Base-by-base conservation (phyloP, 2,329 filamentous ascomycete genomes). In the Colletotrichum melonis region DNA sequence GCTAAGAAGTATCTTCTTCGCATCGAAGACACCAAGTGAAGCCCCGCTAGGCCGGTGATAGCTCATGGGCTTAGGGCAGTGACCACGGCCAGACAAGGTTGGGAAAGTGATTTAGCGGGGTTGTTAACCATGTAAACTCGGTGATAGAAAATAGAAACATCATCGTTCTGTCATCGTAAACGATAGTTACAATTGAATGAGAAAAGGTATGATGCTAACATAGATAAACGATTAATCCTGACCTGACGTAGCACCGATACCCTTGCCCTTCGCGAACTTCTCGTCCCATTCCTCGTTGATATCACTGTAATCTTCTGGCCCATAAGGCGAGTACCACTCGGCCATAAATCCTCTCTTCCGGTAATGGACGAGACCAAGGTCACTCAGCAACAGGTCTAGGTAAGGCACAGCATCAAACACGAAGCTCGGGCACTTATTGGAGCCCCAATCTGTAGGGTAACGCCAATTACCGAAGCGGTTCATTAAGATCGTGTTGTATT, bases 381-480 rank as follows among this genome's bases (percentile, higher is more conserved):
- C 93, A 3, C 83, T 82, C 74, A 94, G 79, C 78, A 96, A 79
- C 78, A 92, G 77, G 81, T 95, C 93, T 19, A 94, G 79, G 75
- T 95, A 97, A 5, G 93, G 92, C 65, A 96, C 80, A 0, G 88
- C 88, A 80, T 97, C 94, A 77, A 95, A 95, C 24, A 94, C 91
- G 76, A 95, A 92, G 79, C 94, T 92, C 0, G 92, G 92, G 72
- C 88, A 85, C 77, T 86, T 87, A 35, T 84, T 85, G 62, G 26
- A 49, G 1, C 92, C 92, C 78, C 90, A 91, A 0, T 92, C 93
- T 3, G 84, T 87, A 1, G 92, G 90, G 77, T 93, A 93, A n/a
- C 93, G 87, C 88, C 92, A 92, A 75, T 87, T 89, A 1, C 92
- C 92, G 78, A 92, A 96, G 32, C 92, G 89, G 16, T 88, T 91